Evolutionary conservation across 2,329 filamentous ascomycete species (phyloP).

Genomic region (Cladobotryum mycophilum): DNA sequence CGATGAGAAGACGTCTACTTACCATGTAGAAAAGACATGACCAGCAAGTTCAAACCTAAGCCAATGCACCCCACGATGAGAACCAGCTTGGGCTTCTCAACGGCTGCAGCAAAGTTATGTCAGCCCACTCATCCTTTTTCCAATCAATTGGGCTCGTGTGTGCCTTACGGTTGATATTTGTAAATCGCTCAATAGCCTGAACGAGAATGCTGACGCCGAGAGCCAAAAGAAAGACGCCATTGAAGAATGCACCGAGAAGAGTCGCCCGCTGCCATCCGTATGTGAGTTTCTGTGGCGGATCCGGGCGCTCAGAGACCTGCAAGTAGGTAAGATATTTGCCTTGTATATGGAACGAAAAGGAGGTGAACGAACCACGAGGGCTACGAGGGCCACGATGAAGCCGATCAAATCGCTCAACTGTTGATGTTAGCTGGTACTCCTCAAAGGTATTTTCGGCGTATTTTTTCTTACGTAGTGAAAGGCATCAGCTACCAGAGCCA

Average conservation of each 20-base stretch:
- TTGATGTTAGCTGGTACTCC: constrained; percentile 10
- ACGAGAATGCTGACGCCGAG: constrained; percentile 66
- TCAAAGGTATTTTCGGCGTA: too few species aligned
- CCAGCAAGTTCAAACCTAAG: constrained; percentile 60
- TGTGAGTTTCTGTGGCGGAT: constrained; percentile 46
- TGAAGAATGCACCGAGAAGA: constrained; percentile 74
- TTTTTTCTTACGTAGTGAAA: constrained; percentile 60
- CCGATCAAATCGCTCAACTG: constrained; percentile 66
- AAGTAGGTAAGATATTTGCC: background rate
- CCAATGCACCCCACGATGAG: constrained; percentile 65
- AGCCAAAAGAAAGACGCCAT: constrained; percentile 67
- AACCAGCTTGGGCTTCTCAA: constrained; percentile 60
- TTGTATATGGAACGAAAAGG: background rate
- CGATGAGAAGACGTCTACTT: constrained; percentile 16
- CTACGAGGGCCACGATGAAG: constrained; percentile 60
- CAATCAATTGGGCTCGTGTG: background rate
- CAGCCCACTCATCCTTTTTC: background rate
- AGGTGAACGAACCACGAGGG: constrained; percentile 47
- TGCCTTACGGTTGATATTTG: constrained; percentile 46
- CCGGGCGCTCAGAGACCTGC: constrained; percentile 50
- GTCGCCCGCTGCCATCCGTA: constrained; percentile 74
- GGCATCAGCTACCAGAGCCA: constrained; percentile 69
- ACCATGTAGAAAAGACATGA: constrained; percentile 60
- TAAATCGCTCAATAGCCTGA: constrained; percentile 66
- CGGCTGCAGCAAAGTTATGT: constrained; percentile 33